Evolutionary conservation across 148 eudicot genomes (phyloP).

Genomic region (Rhododendron ovatum): DNA sequence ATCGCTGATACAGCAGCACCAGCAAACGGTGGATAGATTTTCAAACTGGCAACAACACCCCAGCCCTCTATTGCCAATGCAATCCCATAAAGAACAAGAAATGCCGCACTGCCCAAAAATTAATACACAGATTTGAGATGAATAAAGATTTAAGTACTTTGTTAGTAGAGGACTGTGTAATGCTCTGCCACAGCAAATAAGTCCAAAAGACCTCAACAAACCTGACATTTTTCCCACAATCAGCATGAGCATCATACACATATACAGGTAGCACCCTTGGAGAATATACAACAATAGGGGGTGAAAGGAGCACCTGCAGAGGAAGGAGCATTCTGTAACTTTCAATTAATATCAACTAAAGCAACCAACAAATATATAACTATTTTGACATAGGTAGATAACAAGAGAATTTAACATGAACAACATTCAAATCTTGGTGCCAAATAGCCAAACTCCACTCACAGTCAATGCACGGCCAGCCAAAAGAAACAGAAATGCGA

Average conservation of each 20-base stretch:
- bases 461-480: constrained; percentile 96
- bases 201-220: constrained; percentile 31
- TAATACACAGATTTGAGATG: constrained; percentile 9
- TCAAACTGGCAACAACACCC: constrained; percentile 99
- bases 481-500: constrained; percentile 85
- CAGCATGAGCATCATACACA: constrained; percentile 99
- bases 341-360: constrained; percentile 1
- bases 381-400: not conserved
- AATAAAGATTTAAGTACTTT: not conserved
- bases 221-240: constrained; percentile 97
- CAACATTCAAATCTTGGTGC: constrained; percentile 5
- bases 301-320: constrained; percentile 93
- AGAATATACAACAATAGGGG: constrained; percentile 98
- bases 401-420: not conserved
- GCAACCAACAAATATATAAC: not conserved
- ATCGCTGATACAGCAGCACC: constrained; percentile 99
- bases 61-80: constrained; percentile 96
- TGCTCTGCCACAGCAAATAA: not conserved
- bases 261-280: constrained; percentile 97
- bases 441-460: constrained; percentile 27
- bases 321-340: constrained; percentile 7
- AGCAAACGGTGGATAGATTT: constrained; percentile 92
- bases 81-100: constrained; percentile 87
- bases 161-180: not conserved
- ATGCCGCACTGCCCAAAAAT: constrained; percentile 67